phyloP scores from a whole-genome alignment of 805 yeast genomes.

The Nakazawaea ambrosiae region DNA sequence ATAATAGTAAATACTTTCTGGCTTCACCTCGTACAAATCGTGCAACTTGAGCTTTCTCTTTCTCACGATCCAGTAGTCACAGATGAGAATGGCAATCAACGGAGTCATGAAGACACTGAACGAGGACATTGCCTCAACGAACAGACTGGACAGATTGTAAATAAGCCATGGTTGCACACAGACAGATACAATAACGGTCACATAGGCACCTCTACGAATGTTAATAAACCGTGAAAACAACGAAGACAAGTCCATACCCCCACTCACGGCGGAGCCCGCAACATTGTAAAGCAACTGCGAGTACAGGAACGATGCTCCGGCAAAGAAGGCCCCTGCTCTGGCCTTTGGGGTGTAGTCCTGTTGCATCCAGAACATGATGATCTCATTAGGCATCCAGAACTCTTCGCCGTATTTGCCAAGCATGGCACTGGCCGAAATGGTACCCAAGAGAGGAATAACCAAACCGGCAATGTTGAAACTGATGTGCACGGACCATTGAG shows the following conservation, averaged over 20 bases:
- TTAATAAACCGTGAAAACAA: slow-evolving; percentile 35
- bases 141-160: slow-evolving; percentile 26
- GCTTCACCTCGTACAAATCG: slow-evolving; percentile 29
- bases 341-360: slow-evolving; percentile 27
- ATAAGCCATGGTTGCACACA: slow-evolving; percentile 35
- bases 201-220: slow-evolving; percentile 37
- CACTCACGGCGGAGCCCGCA: slow-evolving; percentile 33
- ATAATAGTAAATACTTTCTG: slow-evolving; percentile 30
- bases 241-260: slow-evolving; percentile 46
- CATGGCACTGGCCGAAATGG: slow-evolving; percentile 37
- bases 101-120: slow-evolving; percentile 34
- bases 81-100: slow-evolving; percentile 27
- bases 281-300: slow-evolving; percentile 34
- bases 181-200: slow-evolving; percentile 28
- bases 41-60: slow-evolving; percentile 29
- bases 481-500: slow-evolving; percentile 13
- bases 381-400: slow-evolving; percentile 41
- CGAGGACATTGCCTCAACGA: slow-evolving; percentile 27
- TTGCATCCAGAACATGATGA: slow-evolving; percentile 32
- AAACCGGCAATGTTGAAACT: slow-evolving; percentile 29
- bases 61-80: slow-evolving; percentile 34
- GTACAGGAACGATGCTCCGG: slow-evolving; percentile 28
- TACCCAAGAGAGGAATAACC: slow-evolving; percentile 39
- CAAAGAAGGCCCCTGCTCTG: slow-evolving; percentile 42
- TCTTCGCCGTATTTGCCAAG: slow-evolving; percentile 29